Conservation (phyloP, 1,284 basidiomycete genomes). For the Moesziomyces globuligerus region DNA sequence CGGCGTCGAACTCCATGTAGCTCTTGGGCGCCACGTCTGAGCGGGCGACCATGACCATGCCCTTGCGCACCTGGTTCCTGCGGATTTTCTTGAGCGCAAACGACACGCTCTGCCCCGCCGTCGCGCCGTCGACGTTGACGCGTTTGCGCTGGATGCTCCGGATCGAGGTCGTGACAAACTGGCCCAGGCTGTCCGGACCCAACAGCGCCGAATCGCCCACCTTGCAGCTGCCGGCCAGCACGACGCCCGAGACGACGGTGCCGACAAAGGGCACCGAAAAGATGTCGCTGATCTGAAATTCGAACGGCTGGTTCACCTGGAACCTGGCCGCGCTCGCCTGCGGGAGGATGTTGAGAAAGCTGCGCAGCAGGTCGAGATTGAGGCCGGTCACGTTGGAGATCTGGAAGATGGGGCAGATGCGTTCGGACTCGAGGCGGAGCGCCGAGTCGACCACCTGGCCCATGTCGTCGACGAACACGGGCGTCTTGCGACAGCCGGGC, state of each 20-base stretch:
- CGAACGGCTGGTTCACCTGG: constrained; percentile 78
- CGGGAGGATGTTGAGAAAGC: constrained; percentile 67
- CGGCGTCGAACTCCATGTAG: constrained; percentile 62
- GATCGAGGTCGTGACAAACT: constrained; percentile 82
- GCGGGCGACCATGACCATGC: constrained; percentile 73
- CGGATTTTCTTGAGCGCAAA: constrained; percentile 91
- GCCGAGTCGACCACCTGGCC: constrained; percentile 57
- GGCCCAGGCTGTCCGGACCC: constrained; percentile 92
- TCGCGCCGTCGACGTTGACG: constrained; percentile 82
- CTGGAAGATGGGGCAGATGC: constrained; percentile 91
- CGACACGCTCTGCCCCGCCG: constrained; percentile 91
- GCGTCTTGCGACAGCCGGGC: constrained; percentile 78
- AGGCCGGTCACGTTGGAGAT: constrained; percentile 94
- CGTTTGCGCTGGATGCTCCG: constrained; percentile 95
- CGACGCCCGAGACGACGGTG: constrained; percentile 91
- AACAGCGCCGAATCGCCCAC: constrained; percentile 78
- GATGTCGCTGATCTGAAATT: constrained; percentile 72
- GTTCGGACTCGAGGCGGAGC: constrained; percentile 55
- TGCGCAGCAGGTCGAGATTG: constrained; percentile 76
- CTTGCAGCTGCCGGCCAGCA: constrained; percentile 70
- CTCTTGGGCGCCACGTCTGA: constrained; percentile 50
- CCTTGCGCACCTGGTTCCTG: constrained; percentile 85
- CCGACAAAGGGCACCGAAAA: constrained; percentile 87
- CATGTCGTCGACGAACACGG: constrained; percentile 55
- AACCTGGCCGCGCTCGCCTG: constrained; percentile 62